Evolutionary conservation across 148 eudicot species (phyloP), one percentile per base, ranked within the genome.

Genomic region (Pouteria glomerata): DNA sequence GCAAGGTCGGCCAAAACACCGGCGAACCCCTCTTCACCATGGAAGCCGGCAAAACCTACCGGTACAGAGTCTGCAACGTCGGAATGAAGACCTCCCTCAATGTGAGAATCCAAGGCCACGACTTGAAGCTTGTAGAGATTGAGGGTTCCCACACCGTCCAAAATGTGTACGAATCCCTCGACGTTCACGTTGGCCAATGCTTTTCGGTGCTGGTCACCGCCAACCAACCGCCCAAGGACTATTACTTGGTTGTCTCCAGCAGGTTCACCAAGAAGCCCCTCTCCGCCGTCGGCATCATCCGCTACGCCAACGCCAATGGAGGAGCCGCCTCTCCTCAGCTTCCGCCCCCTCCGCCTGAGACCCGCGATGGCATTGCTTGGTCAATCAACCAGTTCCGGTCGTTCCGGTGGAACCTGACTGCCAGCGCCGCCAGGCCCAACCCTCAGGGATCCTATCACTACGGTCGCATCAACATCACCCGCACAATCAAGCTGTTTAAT

Each of bases 381-480:
- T 78, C 81, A 0, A 7, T 78, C 35, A 78, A 73, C 59, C 81
- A 78, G 63, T 73, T 73, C 60, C 55, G 65, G 0, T 57, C 77
- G 5, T 78, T 78, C 74, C 59, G 77, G 3, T 78, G 81, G 81
- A 78, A 78, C 73, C 26, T 78, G 2, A 78, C 81, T 0, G 81
- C 81, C 19, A 73, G 74, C 33, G 81, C 81, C 3, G 81, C 81
- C 23, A 59, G 81, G 7, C 81, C 81, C 29, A 78, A 78, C 70
- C 81, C 81, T 19, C 81, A 78, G 34, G 81, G 81, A 3, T 78
- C 81, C 1, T 78, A 66, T 66, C 81, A 61, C 42, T 78, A 78
- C 33, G 77, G 81, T 8, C 8, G 30, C 5, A 61, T 73, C 23
- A 48, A 51, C 37, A 58, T 78, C 45, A 67, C 63, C 24, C 69